Evolutionary conservation across 768 basidiomycete species (phyloP).

Genomic region (Kwoniella mangroviensis): DNA sequence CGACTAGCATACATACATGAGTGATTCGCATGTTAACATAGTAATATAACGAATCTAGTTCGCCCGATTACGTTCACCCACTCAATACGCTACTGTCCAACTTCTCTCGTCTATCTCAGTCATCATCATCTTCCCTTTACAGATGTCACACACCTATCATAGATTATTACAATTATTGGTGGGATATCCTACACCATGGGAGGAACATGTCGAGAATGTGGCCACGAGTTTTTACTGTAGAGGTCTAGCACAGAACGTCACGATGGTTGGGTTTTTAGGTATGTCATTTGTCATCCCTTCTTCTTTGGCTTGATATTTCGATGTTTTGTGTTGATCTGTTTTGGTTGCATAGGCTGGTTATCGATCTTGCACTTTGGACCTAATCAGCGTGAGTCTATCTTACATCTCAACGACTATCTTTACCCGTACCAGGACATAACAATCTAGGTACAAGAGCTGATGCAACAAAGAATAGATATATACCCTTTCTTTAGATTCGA

Average conservation of each 20-base stretch:
- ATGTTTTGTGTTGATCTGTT: slow-evolving; percentile 11
- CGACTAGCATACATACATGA: too few relatives aligned
- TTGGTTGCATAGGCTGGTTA: slow-evolving; percentile 56
- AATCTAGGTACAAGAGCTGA: too few relatives aligned
- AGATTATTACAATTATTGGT: slow-evolving; percentile 52
- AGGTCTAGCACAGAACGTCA: slow-evolving; percentile 60
- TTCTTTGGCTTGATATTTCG: too few relatives aligned
- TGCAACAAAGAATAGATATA: slow-evolving; percentile 37
- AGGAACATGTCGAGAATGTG: slow-evolving; percentile 58
- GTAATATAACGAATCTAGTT: too few relatives aligned
- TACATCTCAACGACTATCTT: background rate
- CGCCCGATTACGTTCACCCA: slow-evolving; percentile 58
- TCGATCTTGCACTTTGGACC: slow-evolving; percentile 59
- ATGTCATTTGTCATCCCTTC: too few relatives aligned
- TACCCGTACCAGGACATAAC: too few relatives aligned
- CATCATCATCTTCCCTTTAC: slow-evolving; percentile 59
- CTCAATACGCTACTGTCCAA: slow-evolving; percentile 58
- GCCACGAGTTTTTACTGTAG: slow-evolving; percentile 58
- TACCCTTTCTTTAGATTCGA: slow-evolving; percentile 61
- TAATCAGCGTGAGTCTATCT: slow-evolving; percentile 51
- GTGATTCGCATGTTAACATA: too few relatives aligned
- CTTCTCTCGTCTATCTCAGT: slow-evolving; percentile 58
- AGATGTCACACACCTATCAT: slow-evolving; percentile 58
- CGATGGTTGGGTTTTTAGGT: slow-evolving; percentile 53
- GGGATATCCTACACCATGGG: slow-evolving; percentile 57